Evolutionary conservation across 2,329 filamentous ascomycete species (phyloP), one percentile per base, ranked within the genome.

Genomic region (Trichoderma atrobrunneum): DNA sequence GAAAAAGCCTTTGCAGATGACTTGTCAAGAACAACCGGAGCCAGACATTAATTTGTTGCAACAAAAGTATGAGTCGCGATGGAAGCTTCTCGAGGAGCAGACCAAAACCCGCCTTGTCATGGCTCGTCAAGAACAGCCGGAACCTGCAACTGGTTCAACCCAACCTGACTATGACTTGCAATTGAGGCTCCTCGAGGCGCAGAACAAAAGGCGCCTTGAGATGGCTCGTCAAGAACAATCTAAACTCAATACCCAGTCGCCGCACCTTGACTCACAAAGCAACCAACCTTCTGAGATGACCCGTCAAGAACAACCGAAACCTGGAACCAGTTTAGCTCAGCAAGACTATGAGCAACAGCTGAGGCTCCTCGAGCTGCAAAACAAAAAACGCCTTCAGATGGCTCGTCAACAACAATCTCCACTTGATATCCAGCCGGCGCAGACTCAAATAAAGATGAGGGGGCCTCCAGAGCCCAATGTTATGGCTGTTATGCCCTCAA

Each of bases 381-480:
- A 34, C 57, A 60, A 60, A 60, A 34, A n/a, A 6, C 57, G 57
- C n/a, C 57, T 60, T 11, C 11, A 60, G 32, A 60, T 60, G 30
- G 57, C 57, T 60, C 57, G 57, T 14, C 28, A 60, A 21, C 6
- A 60, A 21, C 57, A 60, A 60, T 24, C 57, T 7, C 11, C 12
- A 14, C 30, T 12, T 7, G 1, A 12, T 32, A 2, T 21, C 18
- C 57, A n/a, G 11, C 16, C 30, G 2, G 14, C 30, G 4, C 57
- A 60, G 8, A 60, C 10, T 7, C 5, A 34, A 21, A 32, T n/a
- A 2, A n/a, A n/a, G 18, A 32, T 59, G 56, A 34, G 34, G 5
- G 11, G 30, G 6, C 30, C 57, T 21, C 57, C 30, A 34, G 28
- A 21, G 30, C 30, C 57, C 5, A 32, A 14, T 34, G 11, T n/a